Evolutionary conservation across 352 stramenopile genomes (phyloP), one percentile per base, ranked within the genome.

Genomic region (Phytophthora kernoviae): DNA sequence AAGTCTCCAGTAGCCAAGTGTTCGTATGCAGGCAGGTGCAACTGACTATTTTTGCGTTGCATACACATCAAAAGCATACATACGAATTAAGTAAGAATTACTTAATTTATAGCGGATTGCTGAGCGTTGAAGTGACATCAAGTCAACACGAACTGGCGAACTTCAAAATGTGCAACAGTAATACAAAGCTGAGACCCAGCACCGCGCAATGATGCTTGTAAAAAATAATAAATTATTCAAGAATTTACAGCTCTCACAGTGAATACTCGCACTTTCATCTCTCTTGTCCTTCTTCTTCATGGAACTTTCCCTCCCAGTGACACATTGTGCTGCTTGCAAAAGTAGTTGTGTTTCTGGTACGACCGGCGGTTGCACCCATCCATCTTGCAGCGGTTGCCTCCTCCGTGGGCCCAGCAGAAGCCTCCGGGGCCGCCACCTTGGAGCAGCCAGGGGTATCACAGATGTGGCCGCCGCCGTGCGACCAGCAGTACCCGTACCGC

Each of bases 401-500:
- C 83, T 40, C 83, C 83, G 46, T 92, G 83, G 0, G 79, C 70
- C 65, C 80, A 89, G 58, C 84, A 93, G 27, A 90, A 85, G 9
- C 84, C 84, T 3, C 80, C 76, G 0, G 79, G 12, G 79, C 76
- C 36, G 85, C 79, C 22, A 88, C 79, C 57, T 93, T 93, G 14
- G 62, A 66, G 58, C 84, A 93, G 0, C 62, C 74, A 0, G 56
- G 41, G 0, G 62, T 54, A 22, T 84, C 77, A 59, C 84, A 93
- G 33, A 84, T 84, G 61, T 81, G 75, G 33, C 82, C 75, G 5
- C 80, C 79, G 54, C 80, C 80, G 32, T 90, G 80, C 4, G 75
- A 84, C 80, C 80, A 90, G 76, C 80, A 88, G 63, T 84, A 84
- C 47, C 77, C 75, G 47, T 84, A 86, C n/a, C 75, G 77, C 66